These are phyloP conservation scores for Biancaea sappan DNA, from an alignment of 306 rosid genomes.

Conservation along the genomic window DNA sequence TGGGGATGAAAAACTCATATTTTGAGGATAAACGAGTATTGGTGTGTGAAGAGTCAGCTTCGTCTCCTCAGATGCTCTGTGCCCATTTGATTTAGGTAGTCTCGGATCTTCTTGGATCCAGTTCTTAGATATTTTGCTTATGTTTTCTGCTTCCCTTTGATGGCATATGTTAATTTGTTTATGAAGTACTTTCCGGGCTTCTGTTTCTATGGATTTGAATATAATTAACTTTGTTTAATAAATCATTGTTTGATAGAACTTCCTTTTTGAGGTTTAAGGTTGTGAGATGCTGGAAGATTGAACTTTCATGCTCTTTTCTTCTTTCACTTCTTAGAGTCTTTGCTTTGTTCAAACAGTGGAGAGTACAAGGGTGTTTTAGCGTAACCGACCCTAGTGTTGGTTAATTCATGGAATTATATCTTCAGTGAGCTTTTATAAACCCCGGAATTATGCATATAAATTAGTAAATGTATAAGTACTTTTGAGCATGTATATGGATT, in stretches of 20 bases:
- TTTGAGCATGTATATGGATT: slow-evolving; percentile 7
- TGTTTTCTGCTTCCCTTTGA: slow-evolving; percentile 30
- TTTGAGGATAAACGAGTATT: slow-evolving; percentile 35
- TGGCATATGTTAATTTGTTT: slow-evolving; percentile 23
- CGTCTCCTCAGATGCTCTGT: slow-evolving; percentile 41
- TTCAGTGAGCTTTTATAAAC: slow-evolving; percentile 6
- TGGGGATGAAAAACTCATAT: slow-evolving; percentile 39
- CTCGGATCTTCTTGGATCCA: slow-evolving; percentile 69
- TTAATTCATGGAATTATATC: slow-evolving; percentile 9
- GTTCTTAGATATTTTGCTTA: slow-evolving; percentile 7
- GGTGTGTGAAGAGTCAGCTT: slow-evolving; percentile 39
- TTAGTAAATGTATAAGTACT: neutral
- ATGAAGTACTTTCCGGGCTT: slow-evolving; percentile 39
- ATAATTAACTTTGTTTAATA: slow-evolving; percentile 30
- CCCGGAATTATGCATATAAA: slow-evolving; percentile 18
- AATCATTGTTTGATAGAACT: slow-evolving; percentile 31
- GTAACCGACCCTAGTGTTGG: neutral
- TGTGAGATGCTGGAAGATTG: slow-evolving; percentile 30
- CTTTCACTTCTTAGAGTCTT: slow-evolving; percentile 32
- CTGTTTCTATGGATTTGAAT: slow-evolving; percentile 26
- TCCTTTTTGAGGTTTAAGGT: slow-evolving; percentile 35
- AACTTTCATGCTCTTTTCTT: slow-evolving; percentile 36
- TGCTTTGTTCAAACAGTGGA: slow-evolving; percentile 16
- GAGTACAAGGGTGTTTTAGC: slow-evolving; percentile 25
- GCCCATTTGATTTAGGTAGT: slow-evolving; percentile 34